A percentile compares a stretch with the other conserved stretches of the same genome.
Conservation (phyloP, 2,329 filamentous ascomycete species). For the Alternaria brassicicola region DNA sequence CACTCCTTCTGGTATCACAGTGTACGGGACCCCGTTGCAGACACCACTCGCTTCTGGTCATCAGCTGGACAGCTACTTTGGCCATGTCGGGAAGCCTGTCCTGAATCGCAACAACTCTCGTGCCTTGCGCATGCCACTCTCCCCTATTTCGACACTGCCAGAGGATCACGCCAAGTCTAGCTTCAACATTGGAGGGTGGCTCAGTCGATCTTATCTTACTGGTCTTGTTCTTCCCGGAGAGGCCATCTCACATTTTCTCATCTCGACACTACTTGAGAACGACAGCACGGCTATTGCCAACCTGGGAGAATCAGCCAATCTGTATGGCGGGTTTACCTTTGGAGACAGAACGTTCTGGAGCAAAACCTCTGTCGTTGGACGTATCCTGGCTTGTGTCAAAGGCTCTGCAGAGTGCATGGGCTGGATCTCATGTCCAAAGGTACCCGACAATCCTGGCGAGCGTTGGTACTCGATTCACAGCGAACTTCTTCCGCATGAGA, state of each 20-base stretch:
- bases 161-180: conserved; percentile 19
- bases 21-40: conserved; percentile 48
- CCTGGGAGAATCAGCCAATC: conserved; percentile 58
- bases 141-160: conserved; percentile 21
- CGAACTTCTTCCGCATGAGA: conserved; percentile 36
- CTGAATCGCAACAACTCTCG: conserved; percentile 36
- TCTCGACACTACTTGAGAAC: conserved; percentile 63
- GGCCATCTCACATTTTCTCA: conserved; percentile 60
- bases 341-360: conserved; percentile 61
- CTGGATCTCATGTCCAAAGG: conserved; percentile 56
- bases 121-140: conserved; percentile 41
- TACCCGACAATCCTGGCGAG: conserved; percentile 51
- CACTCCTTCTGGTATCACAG: conserved; percentile 41
- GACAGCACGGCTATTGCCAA: conserved; percentile 55
- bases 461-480: conserved; percentile 59
- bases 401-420: conserved; percentile 60
- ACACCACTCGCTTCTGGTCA: conserved; percentile 42
- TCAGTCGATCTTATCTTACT: conserved; percentile 61
- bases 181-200: conserved; percentile 57
- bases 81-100: conserved; percentile 33
- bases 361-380: conserved; percentile 60
- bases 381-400: conserved; percentile 56
- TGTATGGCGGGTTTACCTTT: conserved; percentile 63
- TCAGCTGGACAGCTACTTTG: conserved; percentile 45
- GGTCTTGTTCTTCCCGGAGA: conserved; percentile 63